These are phyloP conservation scores for Panicum miliaceum DNA, from an alignment of 176 grass and related monocot genomes.

Conservation along the genomic window DNA sequence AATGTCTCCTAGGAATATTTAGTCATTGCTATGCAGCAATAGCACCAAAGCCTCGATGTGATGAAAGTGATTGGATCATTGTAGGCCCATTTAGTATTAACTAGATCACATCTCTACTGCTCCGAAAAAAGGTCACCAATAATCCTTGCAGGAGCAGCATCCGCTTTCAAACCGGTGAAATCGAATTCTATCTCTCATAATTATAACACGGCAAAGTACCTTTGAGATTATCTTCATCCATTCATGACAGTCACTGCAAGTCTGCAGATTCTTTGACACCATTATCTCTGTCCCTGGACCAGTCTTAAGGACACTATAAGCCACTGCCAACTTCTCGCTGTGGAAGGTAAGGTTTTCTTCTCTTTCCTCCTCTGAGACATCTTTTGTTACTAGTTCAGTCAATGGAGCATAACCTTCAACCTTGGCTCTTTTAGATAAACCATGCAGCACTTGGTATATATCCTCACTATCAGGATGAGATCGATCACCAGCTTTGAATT, in stretches of 20 bases:
- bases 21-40: slow-evolving; percentile 12
- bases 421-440: slow-evolving; percentile 56
- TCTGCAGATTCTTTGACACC: slow-evolving; percentile 75
- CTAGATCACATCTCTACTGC: slow-evolving; percentile 35
- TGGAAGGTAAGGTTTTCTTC: slow-evolving; percentile 70
- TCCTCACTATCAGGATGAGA: slow-evolving; percentile 58
- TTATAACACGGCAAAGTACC: slow-evolving; percentile 59
- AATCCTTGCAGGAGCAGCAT: slow-evolving; percentile 76
- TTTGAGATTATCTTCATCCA: slow-evolving; percentile 77
- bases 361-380: slow-evolving; percentile 74
- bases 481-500: slow-evolving; percentile 69
- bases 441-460: slow-evolving; percentile 57
- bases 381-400: slow-evolving; percentile 67
- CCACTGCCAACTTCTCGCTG: slow-evolving; percentile 74
- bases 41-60: slow-evolving; percentile 4
- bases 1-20: slow-evolving; percentile 11
- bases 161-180: slow-evolving; percentile 76
- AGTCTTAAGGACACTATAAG: slow-evolving; percentile 69
- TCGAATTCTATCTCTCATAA: slow-evolving; percentile 67
- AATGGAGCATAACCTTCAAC: slow-evolving; percentile 66
- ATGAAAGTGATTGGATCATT: slow-evolving; percentile 11
- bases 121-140: slow-evolving; percentile 53
- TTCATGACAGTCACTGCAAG: slow-evolving; percentile 73
- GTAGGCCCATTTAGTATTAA: slow-evolving; percentile 13
- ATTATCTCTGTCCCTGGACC: slow-evolving; percentile 66